phyloP scores from a whole-genome alignment of 2,329 filamentous ascomycete genomes.

The Mycosphaerella arachidis region DNA sequence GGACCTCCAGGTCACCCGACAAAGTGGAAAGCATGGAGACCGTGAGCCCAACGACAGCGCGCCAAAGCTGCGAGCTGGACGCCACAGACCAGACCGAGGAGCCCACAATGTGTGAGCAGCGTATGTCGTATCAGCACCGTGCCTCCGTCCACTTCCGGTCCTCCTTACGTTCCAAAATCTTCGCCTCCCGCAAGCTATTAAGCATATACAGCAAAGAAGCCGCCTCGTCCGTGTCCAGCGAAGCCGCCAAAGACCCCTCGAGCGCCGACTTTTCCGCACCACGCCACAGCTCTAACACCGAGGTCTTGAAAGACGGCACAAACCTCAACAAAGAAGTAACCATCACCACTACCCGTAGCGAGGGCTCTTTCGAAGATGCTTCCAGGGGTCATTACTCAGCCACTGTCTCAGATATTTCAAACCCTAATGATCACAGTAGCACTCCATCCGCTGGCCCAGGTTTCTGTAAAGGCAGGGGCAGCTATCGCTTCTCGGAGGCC shows the following conservation, averaged over 20 bases:
- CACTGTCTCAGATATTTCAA: constrained; percentile 3
- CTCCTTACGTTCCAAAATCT: background rate
- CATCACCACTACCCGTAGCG: background rate
- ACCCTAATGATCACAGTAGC: background rate
- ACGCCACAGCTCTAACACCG: constrained; percentile 4
- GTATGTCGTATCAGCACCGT: background rate
- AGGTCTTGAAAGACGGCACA: background rate
- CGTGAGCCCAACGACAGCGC: background rate
- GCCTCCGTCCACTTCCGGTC: background rate
- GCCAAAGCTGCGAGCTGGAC: constrained; percentile 2
- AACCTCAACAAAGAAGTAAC: background rate
- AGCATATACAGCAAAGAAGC: constrained; percentile 3
- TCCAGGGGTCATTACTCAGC: background rate
- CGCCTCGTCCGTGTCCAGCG: background rate
- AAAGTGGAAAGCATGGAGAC: background rate
- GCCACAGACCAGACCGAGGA: background rate
- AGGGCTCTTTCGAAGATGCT: background rate
- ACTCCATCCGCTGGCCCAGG: background rate
- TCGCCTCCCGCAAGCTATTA: background rate
- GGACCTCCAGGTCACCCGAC: background rate
- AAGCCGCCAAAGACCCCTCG: background rate
- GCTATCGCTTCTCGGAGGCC: background rate
- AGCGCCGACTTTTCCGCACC: background rate
- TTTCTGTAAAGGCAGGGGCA: background rate
- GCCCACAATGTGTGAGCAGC: background rate